Conservation (phyloP, 2,329 filamentous ascomycete genomes). For the Curvularia eragrostidis region DNA sequence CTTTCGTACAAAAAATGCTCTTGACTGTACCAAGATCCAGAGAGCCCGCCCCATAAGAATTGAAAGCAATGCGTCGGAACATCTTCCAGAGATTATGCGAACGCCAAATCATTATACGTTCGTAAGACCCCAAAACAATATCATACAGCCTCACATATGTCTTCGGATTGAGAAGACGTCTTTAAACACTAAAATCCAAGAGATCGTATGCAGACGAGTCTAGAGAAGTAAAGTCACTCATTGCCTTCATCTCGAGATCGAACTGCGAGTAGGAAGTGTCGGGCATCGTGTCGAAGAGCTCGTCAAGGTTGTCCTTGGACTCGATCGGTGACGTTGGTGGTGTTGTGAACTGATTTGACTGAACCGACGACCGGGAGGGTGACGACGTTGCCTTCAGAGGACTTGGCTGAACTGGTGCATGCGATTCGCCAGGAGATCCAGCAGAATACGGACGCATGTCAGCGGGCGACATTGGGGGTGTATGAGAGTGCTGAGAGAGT, state of each 20-base stretch:
- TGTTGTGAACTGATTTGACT: constrained; percentile 48
- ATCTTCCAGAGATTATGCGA: constrained; percentile 19
- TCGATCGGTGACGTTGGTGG: constrained; percentile 47
- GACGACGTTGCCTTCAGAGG: constrained; percentile 40
- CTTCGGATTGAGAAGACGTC: background rate
- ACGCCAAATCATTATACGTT: constrained; percentile 22
- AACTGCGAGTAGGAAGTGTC: constrained; percentile 47
- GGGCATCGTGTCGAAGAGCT: constrained; percentile 42
- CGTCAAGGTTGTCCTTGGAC: constrained; percentile 44
- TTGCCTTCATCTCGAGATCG: constrained; percentile 50
- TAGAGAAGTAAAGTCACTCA: constrained; percentile 43
- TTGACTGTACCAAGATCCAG: constrained; percentile 12
- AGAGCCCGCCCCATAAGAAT: constrained; percentile 8
- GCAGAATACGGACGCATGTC: constrained; percentile 38
- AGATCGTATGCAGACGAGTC: constrained; percentile 44
- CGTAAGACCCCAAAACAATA: constrained; percentile 23
- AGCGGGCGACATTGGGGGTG: constrained; percentile 48
- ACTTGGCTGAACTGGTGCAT: constrained; percentile 30
- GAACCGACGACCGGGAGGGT: constrained; percentile 44
- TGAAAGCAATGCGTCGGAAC: constrained; percentile 17
- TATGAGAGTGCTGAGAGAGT: constrained; percentile 45
- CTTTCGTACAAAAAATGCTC: constrained; percentile 16
- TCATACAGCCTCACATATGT: constrained; percentile 37
- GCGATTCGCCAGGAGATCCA: constrained; percentile 30
- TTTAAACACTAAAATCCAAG: constrained; percentile 45